Conservation (phyloP, 345 rosid species). For the Streptanthus diversifolius region DNA sequence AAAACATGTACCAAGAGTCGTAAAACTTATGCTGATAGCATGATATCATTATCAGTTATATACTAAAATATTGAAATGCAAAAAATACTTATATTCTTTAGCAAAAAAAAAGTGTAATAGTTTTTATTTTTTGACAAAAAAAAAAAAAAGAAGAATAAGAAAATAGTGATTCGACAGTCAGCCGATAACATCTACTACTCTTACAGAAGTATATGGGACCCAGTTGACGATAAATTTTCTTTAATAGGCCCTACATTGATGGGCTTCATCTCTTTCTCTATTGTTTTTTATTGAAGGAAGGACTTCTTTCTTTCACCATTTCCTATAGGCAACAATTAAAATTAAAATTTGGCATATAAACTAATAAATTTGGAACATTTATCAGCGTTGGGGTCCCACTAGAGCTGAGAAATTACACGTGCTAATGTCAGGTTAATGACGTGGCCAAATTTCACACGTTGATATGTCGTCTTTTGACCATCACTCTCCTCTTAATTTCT, state of each 20-base stretch:
- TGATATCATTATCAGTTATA: too few relatives aligned
- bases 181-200: not conserved
- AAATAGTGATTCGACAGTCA: not conserved
- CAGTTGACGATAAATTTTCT: conserved; percentile 11
- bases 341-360: not conserved
- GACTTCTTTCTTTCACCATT: not conserved
- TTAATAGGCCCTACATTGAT: conserved; percentile 21
- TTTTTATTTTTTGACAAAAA: too few relatives aligned
- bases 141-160: too few relatives aligned
- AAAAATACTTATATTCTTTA: too few relatives aligned
- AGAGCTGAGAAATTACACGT: conserved; percentile 47
- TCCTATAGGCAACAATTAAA: not conserved
- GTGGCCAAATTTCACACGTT: conserved; percentile 37
- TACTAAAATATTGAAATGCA: too few relatives aligned
- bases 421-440: conserved; percentile 47
- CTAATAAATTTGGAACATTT: conserved; percentile 3
- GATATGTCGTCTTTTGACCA: conserved; percentile 29
- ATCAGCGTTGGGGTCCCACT: conserved; percentile 28
- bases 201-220: conserved; percentile 11
- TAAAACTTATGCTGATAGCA: too few relatives aligned
- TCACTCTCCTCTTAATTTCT: conserved; percentile 23
- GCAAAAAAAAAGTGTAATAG: too few relatives aligned
- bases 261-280: conserved; percentile 17
- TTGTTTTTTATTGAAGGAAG: not conserved
- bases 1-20: too few relatives aligned